phyloP scores from a whole-genome alignment of 192 early-diverging fungal genomes.

The Phycomyces blakesleeanus region DNA sequence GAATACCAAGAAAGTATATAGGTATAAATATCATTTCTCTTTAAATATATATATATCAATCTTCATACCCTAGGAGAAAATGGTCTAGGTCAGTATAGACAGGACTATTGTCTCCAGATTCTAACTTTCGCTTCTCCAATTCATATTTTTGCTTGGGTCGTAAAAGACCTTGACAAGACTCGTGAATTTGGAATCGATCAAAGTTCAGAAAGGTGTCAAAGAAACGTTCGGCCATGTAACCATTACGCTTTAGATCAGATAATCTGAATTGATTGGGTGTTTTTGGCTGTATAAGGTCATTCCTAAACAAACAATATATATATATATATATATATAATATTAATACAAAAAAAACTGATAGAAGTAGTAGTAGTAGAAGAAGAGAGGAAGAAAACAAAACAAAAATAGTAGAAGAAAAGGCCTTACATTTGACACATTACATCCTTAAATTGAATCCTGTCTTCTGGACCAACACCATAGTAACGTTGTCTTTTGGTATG shows the following conservation, averaged over 20 bases:
- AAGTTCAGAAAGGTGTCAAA: constrained; percentile 38
- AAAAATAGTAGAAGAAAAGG: not conserved
- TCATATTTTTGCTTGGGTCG: constrained; percentile 7
- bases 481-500: constrained; percentile 2
- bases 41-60: too few species aligned
- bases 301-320: constrained; percentile 7
- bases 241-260: constrained; percentile 30
- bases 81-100: not conserved
- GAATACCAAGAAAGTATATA: too few species aligned
- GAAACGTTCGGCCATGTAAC: constrained; percentile 32
- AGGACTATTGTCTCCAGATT: not conserved
- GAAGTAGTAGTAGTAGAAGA: not conserved
- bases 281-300: constrained; percentile 33
- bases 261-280: constrained; percentile 27
- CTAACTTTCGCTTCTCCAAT: not conserved
- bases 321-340: too few species aligned
- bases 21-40: too few species aligned
- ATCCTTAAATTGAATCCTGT: constrained; percentile 33
- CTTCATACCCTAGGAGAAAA: not conserved
- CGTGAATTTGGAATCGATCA: constrained; percentile 32
- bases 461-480: constrained; percentile 5
- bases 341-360: not conserved
- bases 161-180: constrained; percentile 23
- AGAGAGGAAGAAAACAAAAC: not conserved
- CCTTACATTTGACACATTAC: constrained; percentile 33